phyloP scores from a whole-genome alignment of 257 asterid species.

The Jacaranda copaia region DNA sequence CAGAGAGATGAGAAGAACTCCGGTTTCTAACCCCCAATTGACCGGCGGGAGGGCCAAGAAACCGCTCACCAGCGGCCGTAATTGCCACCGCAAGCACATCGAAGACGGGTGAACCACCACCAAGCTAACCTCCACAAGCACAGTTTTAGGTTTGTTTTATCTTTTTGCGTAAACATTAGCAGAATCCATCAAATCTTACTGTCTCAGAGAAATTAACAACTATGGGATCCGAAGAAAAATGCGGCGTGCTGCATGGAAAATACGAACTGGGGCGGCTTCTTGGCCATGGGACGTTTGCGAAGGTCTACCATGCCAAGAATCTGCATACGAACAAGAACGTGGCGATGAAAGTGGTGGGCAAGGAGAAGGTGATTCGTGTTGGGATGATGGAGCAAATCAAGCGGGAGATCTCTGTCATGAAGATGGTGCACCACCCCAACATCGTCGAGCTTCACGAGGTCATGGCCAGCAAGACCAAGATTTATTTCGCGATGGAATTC shows the following conservation, averaged over 20 bases:
- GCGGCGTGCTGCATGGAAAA: slow-evolving; percentile 46
- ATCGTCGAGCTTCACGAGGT: slow-evolving; percentile 64
- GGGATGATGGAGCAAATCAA: slow-evolving; percentile 59
- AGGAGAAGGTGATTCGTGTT: slow-evolving; percentile 52
- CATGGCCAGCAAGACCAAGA: slow-evolving; percentile 56
- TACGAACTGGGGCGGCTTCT: slow-evolving; percentile 56
- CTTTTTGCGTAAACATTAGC: neutral
- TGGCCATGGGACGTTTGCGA: slow-evolving; percentile 69
- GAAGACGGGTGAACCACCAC: slow-evolving; percentile 77
- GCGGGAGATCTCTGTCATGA: slow-evolving; percentile 57
- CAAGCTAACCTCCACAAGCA: neutral
- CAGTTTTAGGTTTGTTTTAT: neutral
- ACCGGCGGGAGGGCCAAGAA: slow-evolving; percentile 48
- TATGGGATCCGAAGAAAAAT: slow-evolving; percentile 45
- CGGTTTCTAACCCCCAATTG: slow-evolving; percentile 52
- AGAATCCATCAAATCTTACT: neutral
- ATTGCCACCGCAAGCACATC: slow-evolving; percentile 88
- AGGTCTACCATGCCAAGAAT: slow-evolving; percentile 58
- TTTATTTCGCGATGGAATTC: slow-evolving; percentile 56
- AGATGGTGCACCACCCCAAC: slow-evolving; percentile 55
- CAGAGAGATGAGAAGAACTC: slow-evolving; percentile 71
- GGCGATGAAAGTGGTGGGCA: slow-evolving; percentile 59
- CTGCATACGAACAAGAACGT: slow-evolving; percentile 50
- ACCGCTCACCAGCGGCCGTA: slow-evolving; percentile 60
- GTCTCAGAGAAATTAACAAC: neutral